Conservation (phyloP, 2,329 filamentous ascomycete species). For the Hysterium pulicare region DNA sequence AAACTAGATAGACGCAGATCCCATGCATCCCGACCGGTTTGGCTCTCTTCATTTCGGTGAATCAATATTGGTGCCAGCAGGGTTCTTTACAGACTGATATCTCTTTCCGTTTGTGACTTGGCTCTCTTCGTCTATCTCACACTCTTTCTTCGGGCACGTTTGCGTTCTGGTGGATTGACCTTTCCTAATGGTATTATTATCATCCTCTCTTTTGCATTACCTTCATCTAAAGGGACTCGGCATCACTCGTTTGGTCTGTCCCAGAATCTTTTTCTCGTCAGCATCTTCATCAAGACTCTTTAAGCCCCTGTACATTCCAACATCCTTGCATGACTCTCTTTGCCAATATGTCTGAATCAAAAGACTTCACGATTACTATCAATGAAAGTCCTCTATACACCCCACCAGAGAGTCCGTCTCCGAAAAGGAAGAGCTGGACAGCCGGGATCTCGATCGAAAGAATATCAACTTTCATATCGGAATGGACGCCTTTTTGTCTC, state of each 20-base stretch:
- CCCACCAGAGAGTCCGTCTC: constrained; percentile 6
- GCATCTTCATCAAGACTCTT: too few relatives aligned
- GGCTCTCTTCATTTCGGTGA: too few relatives aligned
- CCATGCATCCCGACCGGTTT: too few relatives aligned
- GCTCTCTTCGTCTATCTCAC: too few relatives aligned
- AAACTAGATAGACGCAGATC: too few relatives aligned
- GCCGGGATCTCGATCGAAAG: constrained; percentile 9
- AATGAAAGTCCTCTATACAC: constrained; percentile 15
- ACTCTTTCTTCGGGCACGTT: too few relatives aligned
- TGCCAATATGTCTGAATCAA: constrained; percentile 21
- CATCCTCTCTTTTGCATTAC: too few relatives aligned
- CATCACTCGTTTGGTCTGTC: constrained; percentile 22
- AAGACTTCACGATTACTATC: constrained; percentile 26
- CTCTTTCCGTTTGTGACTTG: too few relatives aligned
- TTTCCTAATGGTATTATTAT: too few relatives aligned
- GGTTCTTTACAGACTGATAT: too few relatives aligned
- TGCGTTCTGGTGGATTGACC: too few relatives aligned
- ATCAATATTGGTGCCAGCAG: too few relatives aligned
- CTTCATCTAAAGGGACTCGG: constrained; percentile 5
- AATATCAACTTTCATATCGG: constrained; percentile 29
- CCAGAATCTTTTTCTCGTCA: constrained; percentile 4
- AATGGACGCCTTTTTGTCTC: constrained; percentile 43
- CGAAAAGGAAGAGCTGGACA: constrained; percentile 5
- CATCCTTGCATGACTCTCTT: not conserved
- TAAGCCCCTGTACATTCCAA: not conserved